Evolutionary conservation across 192 early-diverging fungal genomes (phyloP).

Genomic region (Polychytrium aggregatum): DNA sequence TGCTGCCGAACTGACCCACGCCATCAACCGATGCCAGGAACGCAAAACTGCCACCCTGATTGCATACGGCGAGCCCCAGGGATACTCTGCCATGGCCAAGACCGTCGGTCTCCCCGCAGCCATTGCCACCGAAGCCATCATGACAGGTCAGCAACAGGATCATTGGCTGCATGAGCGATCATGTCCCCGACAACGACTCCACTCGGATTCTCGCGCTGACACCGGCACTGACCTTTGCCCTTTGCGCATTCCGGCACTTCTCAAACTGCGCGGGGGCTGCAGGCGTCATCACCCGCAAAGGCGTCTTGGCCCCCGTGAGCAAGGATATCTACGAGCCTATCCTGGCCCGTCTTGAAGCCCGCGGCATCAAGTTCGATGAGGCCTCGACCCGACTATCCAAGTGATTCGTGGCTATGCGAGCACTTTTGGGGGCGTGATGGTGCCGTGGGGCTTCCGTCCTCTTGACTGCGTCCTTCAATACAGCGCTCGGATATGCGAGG

Average conservation of each 20-base stretch:
- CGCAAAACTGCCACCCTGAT: conserved; percentile 76
- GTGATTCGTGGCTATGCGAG: too few species aligned
- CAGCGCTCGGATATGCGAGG: too few species aligned
- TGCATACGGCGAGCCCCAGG: conserved; percentile 81
- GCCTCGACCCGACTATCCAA: too few species aligned
- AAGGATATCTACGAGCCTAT: conserved; percentile 83
- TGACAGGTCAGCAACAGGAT: conserved; percentile 55
- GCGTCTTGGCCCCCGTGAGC: conserved; percentile 88
- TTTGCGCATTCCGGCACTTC: too few species aligned
- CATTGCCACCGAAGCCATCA: conserved; percentile 84
- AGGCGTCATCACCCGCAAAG: conserved; percentile 40
- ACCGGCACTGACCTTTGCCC: too few species aligned
- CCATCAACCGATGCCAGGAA: conserved; percentile 22
- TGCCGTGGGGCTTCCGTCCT: too few species aligned
- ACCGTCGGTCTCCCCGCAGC: conserved; percentile 95
- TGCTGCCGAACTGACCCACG: too few species aligned
- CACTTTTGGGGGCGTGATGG: too few species aligned
- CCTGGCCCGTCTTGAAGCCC: conserved; percentile 74
- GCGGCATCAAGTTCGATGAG: conserved; percentile 83
- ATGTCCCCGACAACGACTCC: too few species aligned
- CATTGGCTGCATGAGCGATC: too few species aligned
- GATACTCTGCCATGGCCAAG: conserved; percentile 91
- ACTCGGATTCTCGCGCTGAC: too few species aligned
- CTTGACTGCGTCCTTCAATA: too few species aligned
- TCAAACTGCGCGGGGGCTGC: not conserved